Conservation (phyloP, 2,329 filamentous ascomycete genomes). For the Scleromitrula shiraiana region DNA sequence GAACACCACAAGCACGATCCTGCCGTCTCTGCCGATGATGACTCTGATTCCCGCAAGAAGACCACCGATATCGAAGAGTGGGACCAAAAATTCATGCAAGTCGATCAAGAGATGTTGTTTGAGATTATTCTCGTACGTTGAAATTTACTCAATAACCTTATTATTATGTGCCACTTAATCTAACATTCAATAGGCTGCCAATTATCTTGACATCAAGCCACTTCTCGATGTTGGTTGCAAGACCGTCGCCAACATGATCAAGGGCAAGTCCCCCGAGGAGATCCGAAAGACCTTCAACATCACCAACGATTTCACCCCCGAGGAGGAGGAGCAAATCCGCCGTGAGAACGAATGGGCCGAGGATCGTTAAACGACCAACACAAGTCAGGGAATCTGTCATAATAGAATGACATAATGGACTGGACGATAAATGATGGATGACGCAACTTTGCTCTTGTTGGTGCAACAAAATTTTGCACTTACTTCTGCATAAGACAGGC, state of each 20-base stretch:
- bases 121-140: slow-evolving; percentile 87
- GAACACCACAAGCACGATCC: slow-evolving; percentile 89
- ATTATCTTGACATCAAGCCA: slow-evolving; percentile 98
- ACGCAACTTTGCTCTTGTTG: not conserved
- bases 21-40: slow-evolving; percentile 72
- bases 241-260: slow-evolving; percentile 99
- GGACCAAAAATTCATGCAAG: slow-evolving; percentile 99
- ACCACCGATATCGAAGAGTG: slow-evolving; percentile 98
- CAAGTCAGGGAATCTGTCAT: not conserved
- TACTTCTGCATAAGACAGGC: too few species aligned
- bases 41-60: slow-evolving; percentile 92
- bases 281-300: slow-evolving; percentile 99
- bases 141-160: not conserved
- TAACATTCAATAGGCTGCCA: slow-evolving; percentile 60
- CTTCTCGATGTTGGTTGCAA: slow-evolving; percentile 98
- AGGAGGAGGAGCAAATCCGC: slow-evolving; percentile 97
- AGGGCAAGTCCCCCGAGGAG: slow-evolving; percentile 98
- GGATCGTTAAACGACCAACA: slow-evolving; percentile 61
- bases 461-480: not conserved
- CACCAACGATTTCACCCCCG: slow-evolving; percentile 96
- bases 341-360: slow-evolving; percentile 89
- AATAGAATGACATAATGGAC: not conserved
- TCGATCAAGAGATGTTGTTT: slow-evolving; percentile 99
- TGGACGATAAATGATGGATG: not conserved
- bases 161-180: not conserved